Conservation (phyloP, 352 stramenopile genomes). For the Globisporangium nodosum region DNA sequence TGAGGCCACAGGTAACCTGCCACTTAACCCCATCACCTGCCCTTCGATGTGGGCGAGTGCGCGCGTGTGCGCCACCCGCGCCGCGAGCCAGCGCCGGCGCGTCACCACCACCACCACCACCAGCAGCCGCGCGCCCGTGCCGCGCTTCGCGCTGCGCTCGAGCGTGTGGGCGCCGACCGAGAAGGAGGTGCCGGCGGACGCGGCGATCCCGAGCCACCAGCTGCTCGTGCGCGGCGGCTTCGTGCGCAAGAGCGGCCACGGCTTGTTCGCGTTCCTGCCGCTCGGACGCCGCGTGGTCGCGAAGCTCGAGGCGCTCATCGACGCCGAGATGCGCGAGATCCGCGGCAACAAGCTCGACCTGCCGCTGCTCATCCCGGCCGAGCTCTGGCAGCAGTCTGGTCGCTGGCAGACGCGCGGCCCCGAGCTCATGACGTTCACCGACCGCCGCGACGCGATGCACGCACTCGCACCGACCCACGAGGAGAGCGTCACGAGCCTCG, state of each 20-base stretch:
- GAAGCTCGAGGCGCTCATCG: constrained; percentile 81
- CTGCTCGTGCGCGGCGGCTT: constrained; percentile 81
- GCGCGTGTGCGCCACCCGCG: no score
- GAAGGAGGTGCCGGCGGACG: constrained; percentile 70
- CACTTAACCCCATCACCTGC: no score
- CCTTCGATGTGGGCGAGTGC: no score
- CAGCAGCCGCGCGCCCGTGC: background rate
- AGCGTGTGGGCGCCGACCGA: constrained; percentile 69
- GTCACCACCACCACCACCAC: background rate
- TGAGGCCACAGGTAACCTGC: no score
- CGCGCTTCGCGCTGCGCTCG: constrained; percentile 29
- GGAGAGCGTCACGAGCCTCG: constrained; percentile 79
- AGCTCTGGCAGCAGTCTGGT: constrained; percentile 80
- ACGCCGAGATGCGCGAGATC: constrained; percentile 74
- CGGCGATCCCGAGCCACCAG: constrained; percentile 79
- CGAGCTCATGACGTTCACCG: constrained; percentile 79
- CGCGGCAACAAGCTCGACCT: constrained; percentile 82
- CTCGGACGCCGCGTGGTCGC: constrained; percentile 64
- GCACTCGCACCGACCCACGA: constrained; percentile 81
- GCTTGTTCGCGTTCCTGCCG: constrained; percentile 75
- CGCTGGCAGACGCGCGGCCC: constrained; percentile 77
- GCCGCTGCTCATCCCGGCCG: constrained; percentile 61
- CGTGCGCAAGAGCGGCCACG: constrained; percentile 80
- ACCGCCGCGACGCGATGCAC: constrained; percentile 62
- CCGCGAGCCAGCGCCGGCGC: background rate